Evolutionary conservation across 352 stramenopile genomes (phyloP).

Genomic region (Globisporangium spiculum): DNA sequence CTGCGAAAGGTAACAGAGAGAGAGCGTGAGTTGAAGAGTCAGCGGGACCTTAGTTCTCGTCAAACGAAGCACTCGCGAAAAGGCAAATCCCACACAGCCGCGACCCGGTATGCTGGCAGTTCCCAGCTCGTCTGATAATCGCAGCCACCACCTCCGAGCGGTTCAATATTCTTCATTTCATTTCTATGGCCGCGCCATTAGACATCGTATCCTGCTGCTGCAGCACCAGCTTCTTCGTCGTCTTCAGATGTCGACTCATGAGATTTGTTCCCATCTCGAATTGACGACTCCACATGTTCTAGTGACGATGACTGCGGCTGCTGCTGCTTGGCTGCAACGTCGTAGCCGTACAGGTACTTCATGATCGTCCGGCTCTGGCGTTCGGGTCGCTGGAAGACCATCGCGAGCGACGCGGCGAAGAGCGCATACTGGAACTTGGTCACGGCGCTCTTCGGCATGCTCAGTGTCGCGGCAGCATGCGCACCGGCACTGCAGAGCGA

Average conservation of each 20-base stretch:
- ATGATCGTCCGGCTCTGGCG: conserved; percentile 43
- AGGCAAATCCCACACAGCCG: neutral
- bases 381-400: conserved; percentile 46
- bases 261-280: neutral
- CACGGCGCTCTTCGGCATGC: conserved; percentile 17
- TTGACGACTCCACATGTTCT: neutral
- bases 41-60: neutral
- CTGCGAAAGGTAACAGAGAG: neutral
- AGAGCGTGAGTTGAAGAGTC: neutral
- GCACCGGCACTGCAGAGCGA: conserved; percentile 34
- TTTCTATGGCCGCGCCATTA: neutral
- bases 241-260: neutral
- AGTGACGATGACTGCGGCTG: neutral
- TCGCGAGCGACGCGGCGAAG: conserved; percentile 34
- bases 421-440: conserved; percentile 37
- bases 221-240: neutral
- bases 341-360: conserved; percentile 57
- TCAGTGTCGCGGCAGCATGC: conserved; percentile 22
- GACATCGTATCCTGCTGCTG: neutral
- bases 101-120: neutral
- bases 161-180: neutral
- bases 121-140: neutral
- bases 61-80: neutral
- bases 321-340: conserved; percentile 4
- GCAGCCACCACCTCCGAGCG: neutral